These are phyloP conservation scores for Pyrenula massariospora DNA, from an alignment of 495 filamentous ascomycete genomes.

Conservation along the genomic window DNA sequence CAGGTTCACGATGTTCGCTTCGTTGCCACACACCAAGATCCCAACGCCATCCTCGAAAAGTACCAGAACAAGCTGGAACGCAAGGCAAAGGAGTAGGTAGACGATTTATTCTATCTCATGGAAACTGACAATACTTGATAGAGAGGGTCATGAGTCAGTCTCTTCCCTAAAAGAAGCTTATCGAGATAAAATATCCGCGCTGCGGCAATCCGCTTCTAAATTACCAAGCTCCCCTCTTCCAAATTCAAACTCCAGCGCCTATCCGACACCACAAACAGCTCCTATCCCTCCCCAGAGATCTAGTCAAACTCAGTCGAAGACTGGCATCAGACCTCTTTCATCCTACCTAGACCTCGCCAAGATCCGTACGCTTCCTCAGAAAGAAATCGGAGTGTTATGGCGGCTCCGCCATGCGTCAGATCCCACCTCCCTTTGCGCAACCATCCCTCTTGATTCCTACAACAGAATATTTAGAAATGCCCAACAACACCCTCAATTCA, in stretches of 20 bases:
- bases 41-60: conserved; percentile 61
- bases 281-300: conserved; percentile 20
- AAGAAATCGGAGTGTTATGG: conserved; percentile 83
- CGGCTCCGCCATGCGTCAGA: conserved; percentile 70
- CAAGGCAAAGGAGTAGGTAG: conserved; percentile 63
- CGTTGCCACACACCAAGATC: conserved; percentile 53
- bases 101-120: conserved; percentile 1
- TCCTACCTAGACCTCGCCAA: conserved; percentile 77
- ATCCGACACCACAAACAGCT: conserved; percentile 20
- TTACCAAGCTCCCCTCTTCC: conserved; percentile 34
- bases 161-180: conserved; percentile 73
- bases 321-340: conserved; percentile 67
- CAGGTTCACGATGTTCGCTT: conserved; percentile 88
- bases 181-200: conserved; percentile 61
- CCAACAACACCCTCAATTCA: conserved; percentile 69
- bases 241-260: conserved; percentile 17
- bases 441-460: conserved; percentile 64
- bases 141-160: conserved; percentile 62
- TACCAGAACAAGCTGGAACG: conserved; percentile 75
- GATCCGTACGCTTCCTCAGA: conserved; percentile 54
- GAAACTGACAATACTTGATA: conserved; percentile 13
- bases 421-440: conserved; percentile 64
- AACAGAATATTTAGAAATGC: conserved; percentile 53
- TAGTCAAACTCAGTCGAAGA: conserved; percentile 16
- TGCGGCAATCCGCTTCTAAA: conserved; percentile 50